Percentiles rank a stretch among this genome's conserved stretches.
phyloP scores from a whole-genome alignment of 352 stramenopile species.

The Blastocystis hominis region DNA sequence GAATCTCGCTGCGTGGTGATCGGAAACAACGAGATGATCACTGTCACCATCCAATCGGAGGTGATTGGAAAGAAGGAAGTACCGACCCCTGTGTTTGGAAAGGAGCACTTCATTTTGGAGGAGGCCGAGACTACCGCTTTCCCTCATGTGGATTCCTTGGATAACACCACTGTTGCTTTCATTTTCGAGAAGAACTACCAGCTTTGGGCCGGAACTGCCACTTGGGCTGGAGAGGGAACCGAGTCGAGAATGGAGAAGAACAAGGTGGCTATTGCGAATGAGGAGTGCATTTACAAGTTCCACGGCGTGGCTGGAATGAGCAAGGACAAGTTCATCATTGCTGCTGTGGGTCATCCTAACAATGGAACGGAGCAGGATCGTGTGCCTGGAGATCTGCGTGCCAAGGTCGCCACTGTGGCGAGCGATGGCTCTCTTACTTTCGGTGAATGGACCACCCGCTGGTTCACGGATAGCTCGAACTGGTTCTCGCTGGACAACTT shows the following conservation, averaged over 20 bases:
- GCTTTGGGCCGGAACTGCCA: not conserved
- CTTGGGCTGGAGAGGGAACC: not conserved
- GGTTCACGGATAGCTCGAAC: not conserved
- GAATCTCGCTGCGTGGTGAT: not conserved
- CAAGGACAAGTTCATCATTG: conserved; percentile 15
- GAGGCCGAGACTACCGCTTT: not conserved
- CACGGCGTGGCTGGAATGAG: conserved; percentile 23
- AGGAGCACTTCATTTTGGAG: not conserved
- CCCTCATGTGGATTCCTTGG: conserved; percentile 20
- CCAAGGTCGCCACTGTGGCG: not conserved
- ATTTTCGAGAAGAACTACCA: not conserved
- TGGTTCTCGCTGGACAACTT: conserved; percentile 45
- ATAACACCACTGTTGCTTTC: not conserved
- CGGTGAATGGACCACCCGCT: not conserved
- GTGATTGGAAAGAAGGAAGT: not conserved
- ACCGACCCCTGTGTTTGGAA: too few relatives aligned
- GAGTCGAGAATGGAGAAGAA: not conserved
- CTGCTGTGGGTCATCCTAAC: not conserved
- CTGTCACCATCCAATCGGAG: not conserved
- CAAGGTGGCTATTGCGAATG: not conserved
- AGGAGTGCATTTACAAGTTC: not conserved
- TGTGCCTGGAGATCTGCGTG: not conserved
- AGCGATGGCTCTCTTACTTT: not conserved
- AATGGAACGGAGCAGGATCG: not conserved
- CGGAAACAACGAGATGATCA: not conserved